These are phyloP conservation scores for Euphrasia arctica DNA, from an alignment of 305 asterid genomes.

Conservation along the genomic window DNA sequence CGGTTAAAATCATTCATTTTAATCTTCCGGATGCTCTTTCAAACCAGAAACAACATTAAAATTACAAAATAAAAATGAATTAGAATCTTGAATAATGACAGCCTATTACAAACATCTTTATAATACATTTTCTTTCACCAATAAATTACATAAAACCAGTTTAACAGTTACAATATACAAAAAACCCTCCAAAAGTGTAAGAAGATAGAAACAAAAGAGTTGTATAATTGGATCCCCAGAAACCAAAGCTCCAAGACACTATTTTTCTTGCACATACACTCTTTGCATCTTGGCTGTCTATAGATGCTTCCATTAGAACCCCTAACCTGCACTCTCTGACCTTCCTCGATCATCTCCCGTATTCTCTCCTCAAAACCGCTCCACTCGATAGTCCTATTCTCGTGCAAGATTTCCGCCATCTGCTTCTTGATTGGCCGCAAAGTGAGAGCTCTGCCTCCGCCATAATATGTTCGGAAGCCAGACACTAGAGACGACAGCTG, in stretches of 20 bases:
- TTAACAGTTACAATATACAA: background rate
- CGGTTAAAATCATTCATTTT: too few species aligned
- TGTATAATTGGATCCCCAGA: too few species aligned
- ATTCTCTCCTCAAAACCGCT: constrained; percentile 51
- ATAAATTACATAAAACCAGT: background rate
- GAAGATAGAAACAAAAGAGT: too few species aligned
- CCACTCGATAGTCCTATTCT: constrained; percentile 61
- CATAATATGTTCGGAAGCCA: constrained; percentile 80
- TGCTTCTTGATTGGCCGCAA: constrained; percentile 85
- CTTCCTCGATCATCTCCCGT: constrained; percentile 81
- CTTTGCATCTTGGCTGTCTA: constrained; percentile 63
- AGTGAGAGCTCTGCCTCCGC: constrained; percentile 72
- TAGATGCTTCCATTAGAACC: constrained; percentile 60
- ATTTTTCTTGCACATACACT: constrained; percentile 64
- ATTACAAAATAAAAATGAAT: too few species aligned
- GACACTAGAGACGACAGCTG: constrained; percentile 88
- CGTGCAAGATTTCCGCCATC: constrained; percentile 67
- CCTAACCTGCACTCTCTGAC: constrained; percentile 56
- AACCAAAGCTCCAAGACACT: background rate
- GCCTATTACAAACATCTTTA: too few species aligned
- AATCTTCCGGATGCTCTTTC: too few species aligned
- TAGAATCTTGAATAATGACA: too few species aligned
- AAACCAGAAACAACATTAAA: too few species aligned
- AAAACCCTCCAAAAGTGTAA: too few species aligned
- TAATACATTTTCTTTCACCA: too few species aligned